Conservation (phyloP, 768 basidiomycete genomes). For the Amanita muscaria region DNA sequence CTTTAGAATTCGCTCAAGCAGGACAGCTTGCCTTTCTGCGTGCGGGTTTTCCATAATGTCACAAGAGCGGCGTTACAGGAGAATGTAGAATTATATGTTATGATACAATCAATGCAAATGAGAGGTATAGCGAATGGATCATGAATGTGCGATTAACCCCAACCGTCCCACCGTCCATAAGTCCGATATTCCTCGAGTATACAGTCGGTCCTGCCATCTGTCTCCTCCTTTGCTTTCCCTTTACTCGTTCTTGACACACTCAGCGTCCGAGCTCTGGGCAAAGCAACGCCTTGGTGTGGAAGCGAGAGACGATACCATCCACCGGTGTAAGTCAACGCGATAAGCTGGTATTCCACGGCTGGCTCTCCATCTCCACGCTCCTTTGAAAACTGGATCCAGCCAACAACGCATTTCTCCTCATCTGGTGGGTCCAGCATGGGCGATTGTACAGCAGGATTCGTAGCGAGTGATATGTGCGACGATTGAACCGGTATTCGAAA, state of each 20-base stretch:
- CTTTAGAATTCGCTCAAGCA: slow-evolving; percentile 85
- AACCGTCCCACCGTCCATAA: slow-evolving; percentile 87
- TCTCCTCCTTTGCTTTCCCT: slow-evolving; percentile 53
- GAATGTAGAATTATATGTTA: background rate
- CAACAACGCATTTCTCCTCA: slow-evolving; percentile 80
- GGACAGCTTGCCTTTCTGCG: slow-evolving; percentile 83
- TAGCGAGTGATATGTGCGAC: slow-evolving; percentile 70
- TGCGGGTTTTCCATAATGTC: slow-evolving; percentile 87
- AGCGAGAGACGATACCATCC: slow-evolving; percentile 85
- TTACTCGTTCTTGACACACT: slow-evolving; percentile 49
- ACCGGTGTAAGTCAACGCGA: slow-evolving; percentile 83
- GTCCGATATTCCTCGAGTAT: slow-evolving; percentile 67
- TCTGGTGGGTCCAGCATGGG: slow-evolving; percentile 56
- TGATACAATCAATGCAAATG: slow-evolving; percentile 7
- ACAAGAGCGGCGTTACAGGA: background rate
- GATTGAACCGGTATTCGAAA: slow-evolving; percentile 84
- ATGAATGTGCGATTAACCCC: slow-evolving; percentile 37
- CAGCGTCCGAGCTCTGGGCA: slow-evolving; percentile 38
- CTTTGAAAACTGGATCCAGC: slow-evolving; percentile 61
- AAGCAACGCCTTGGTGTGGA: slow-evolving; percentile 20
- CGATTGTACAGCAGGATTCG: slow-evolving; percentile 48
- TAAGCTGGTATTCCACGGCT: slow-evolving; percentile 56
- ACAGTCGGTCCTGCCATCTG: slow-evolving; percentile 52
- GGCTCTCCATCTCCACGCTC: slow-evolving; percentile 20
- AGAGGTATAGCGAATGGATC: background rate